Percentiles rank a stretch among this genome's conserved stretches.
Conservation (phyloP, 441 rosid species). For the Omphalea diandra region DNA sequence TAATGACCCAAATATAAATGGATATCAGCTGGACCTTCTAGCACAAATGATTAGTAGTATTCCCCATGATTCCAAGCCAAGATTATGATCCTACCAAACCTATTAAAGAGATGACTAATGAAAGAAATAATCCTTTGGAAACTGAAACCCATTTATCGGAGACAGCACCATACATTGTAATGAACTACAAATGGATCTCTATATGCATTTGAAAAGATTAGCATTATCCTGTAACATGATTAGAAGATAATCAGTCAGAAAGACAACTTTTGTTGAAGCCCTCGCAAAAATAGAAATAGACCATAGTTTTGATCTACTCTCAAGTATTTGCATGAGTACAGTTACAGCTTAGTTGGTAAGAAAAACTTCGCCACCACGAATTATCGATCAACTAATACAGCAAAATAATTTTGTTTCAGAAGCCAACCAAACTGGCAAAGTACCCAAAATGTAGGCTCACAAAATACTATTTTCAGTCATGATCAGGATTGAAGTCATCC, state of each 20-base stretch:
- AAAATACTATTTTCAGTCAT: slow-evolving; percentile 4
- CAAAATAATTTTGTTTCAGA: slow-evolving; percentile 24
- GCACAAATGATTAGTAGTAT: no score
- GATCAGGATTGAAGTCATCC: not conserved
- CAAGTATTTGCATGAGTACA: not conserved
- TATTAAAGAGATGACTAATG: no score
- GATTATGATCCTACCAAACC: no score
- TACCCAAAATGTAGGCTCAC: not conserved
- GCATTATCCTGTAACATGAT: no score
- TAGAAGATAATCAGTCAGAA: not conserved
- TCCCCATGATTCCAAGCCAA: no score
- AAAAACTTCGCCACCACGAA: slow-evolving; percentile 14
- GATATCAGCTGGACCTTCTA: no score
- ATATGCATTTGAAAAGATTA: not conserved
- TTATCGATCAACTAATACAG: slow-evolving; percentile 11
- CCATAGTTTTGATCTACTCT: slow-evolving; percentile 1
- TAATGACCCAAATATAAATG: no score
- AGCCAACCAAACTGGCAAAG: slow-evolving; percentile 4
- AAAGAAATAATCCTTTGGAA: no score
- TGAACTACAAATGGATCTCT: not conserved
- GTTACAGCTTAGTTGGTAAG: not conserved
- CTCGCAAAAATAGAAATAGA: not conserved
- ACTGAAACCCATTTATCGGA: no score
- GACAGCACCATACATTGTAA: no score
- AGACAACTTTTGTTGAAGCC: not conserved